Percentiles rank a stretch among this genome's conserved stretches.
These are phyloP conservation scores for Mycena galericulata DNA, from an alignment of 768 basidiomycete species.

Conservation along the genomic window DNA sequence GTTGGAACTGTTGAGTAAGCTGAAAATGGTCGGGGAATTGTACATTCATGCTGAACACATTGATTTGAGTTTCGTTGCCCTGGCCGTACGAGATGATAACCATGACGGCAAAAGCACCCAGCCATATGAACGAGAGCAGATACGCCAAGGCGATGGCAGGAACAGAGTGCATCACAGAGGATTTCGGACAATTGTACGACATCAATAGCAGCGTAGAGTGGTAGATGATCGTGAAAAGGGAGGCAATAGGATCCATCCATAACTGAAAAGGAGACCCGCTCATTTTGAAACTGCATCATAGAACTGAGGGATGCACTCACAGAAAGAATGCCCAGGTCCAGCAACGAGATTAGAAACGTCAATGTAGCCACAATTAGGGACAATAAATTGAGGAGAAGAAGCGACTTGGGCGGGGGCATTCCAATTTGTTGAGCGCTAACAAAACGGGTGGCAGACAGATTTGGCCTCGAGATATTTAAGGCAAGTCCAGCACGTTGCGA, in stretches of 20 bases:
- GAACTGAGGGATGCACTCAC: neutral
- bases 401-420: conserved; percentile 32
- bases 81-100: conserved; percentile 36
- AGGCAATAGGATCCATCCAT: conserved; percentile 27
- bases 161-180: conserved; percentile 27
- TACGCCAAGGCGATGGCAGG: conserved; percentile 38
- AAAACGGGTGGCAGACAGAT: neutral
- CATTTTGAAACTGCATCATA: neutral
- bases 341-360: conserved; percentile 32
- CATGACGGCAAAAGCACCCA: conserved; percentile 44
- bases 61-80: neutral
- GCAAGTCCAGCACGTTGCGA: neutral
- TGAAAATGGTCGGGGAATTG: neutral
- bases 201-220: conserved; percentile 38
- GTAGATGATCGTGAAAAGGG: conserved; percentile 38
- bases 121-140: conserved; percentile 41
- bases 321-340: conserved; percentile 7
- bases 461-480: neutral
- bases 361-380: conserved; percentile 38
- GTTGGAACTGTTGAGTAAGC: neutral
- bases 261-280: neutral
- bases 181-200: conserved; percentile 34
- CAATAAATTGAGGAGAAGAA: conserved; percentile 39
- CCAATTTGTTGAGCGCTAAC: conserved; percentile 26
- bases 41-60: conserved; percentile 1